A percentile compares a stretch with the other conserved stretches of the same genome.
Conservation (phyloP, 2,329 filamentous ascomycete species). For the Claviceps maximensis region DNA sequence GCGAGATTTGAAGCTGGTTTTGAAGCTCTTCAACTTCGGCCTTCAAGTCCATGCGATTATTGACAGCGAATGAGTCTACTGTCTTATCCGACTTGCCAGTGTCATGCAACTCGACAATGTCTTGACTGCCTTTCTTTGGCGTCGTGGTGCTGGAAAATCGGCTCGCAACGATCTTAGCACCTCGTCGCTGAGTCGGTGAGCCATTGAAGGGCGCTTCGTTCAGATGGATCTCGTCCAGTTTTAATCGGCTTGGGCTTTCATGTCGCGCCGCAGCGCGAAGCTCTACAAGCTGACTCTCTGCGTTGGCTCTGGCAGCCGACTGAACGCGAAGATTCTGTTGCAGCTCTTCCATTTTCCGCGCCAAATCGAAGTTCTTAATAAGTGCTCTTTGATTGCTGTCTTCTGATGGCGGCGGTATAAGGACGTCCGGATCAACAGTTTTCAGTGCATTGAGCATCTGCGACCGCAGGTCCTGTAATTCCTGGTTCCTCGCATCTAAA, state of each 20-base stretch:
- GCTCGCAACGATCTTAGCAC: slow-evolving; percentile 36
- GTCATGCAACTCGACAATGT: slow-evolving; percentile 47
- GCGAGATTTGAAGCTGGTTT: slow-evolving; percentile 82
- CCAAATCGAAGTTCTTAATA: slow-evolving; percentile 70
- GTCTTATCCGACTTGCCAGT: slow-evolving; percentile 77
- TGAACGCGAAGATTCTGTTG: slow-evolving; percentile 79
- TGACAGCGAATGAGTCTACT: slow-evolving; percentile 66
- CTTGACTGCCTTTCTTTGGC: slow-evolving; percentile 58
- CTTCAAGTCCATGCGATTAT: slow-evolving; percentile 82
- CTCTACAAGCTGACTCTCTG: slow-evolving; percentile 70
- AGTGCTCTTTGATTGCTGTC: slow-evolving; percentile 47
- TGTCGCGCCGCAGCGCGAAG: slow-evolving; percentile 60
- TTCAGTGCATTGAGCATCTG: slow-evolving; percentile 75
- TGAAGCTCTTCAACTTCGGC: slow-evolving; percentile 84
- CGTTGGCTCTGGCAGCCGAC: slow-evolving; percentile 64
- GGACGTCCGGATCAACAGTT: slow-evolving; percentile 67
- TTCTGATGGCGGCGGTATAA: slow-evolving; percentile 48
- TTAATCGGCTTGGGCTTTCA: slow-evolving; percentile 57
- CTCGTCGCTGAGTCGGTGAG: slow-evolving; percentile 60
- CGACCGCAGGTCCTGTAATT: slow-evolving; percentile 65
- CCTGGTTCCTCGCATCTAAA: slow-evolving; percentile 66
- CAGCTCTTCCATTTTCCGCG: slow-evolving; percentile 74
- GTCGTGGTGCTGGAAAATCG: slow-evolving; percentile 66
- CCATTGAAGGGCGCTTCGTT: slow-evolving; percentile 64
- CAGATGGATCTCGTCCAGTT: slow-evolving; percentile 76